Conservation (phyloP, 208 protist genomes). For the Leishmania turanica region DNA sequence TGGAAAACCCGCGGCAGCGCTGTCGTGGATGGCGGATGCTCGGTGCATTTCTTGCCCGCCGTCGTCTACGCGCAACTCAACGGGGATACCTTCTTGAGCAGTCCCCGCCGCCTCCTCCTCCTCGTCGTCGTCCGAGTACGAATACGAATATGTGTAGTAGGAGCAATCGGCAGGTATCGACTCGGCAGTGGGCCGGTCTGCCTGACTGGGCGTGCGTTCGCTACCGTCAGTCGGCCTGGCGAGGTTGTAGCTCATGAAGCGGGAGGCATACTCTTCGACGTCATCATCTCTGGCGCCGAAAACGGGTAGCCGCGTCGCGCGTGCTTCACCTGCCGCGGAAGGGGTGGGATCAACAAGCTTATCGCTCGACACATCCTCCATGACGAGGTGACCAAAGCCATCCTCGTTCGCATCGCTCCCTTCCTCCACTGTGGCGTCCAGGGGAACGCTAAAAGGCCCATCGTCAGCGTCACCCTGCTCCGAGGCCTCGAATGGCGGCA, state of each 20-base stretch:
- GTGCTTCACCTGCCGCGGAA: background rate
- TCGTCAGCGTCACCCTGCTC: background rate
- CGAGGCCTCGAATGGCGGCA: background rate
- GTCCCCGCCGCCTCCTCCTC: background rate
- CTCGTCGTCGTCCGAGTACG: constrained; percentile 7
- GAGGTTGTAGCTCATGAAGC: background rate
- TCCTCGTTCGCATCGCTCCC: background rate
- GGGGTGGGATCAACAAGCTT: background rate
- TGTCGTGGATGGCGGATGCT: background rate
- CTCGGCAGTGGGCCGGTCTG: background rate
- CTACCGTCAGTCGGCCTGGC: background rate
- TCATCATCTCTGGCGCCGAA: background rate
- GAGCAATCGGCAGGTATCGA: constrained; percentile 14
- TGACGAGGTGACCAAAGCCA: constrained; percentile 2
- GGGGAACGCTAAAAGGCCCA: background rate
- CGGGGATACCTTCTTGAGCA: background rate
- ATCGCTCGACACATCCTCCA: constrained; percentile 25
- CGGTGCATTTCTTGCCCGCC: background rate
- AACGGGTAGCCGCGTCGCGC: background rate
- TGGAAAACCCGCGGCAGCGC: background rate
- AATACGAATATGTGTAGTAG: constrained; percentile 28
- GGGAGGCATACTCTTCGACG: background rate
- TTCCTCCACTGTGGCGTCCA: background rate
- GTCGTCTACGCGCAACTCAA: background rate
- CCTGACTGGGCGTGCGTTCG: background rate